Base-by-base conservation (phyloP, 2,329 filamentous ascomycete genomes). In the Conoideocrella luteorostrata region DNA sequence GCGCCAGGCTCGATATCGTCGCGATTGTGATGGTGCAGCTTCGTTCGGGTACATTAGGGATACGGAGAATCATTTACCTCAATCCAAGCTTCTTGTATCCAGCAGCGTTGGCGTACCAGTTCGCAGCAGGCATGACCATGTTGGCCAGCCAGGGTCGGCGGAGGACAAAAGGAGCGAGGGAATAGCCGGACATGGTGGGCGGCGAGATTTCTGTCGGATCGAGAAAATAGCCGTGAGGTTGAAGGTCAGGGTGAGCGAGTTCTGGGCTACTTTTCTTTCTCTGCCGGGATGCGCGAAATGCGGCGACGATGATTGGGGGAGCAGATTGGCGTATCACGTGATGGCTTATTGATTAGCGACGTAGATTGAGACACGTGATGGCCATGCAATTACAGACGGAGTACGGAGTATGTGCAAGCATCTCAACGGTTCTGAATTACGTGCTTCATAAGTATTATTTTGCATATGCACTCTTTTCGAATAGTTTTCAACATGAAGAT, bases 41-140 rank as follows among this genome's bases (percentile, higher is more conserved):
- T n/a, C n/a, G n/a, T 35, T 56, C 63, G 66, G 23, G 20, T 10
- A n/a, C 15, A 23, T 22, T 15, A 24, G 26, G 28, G 34, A 15
- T 7, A 7, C 13, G 21, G 21, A 17, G 13, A 18, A 20, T 21
- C 6, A 22, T 40, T 40, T 84, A 95, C 89, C 77, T 86, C 70
- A 96, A 77, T 61, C 91, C 91, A 62, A 96, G 77, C 79, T 91
- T 81, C 71, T 89, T 85, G 79, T 96, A 95, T 65, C 91, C 91
- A 58, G 90, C 78, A 59, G 88, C 85, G 65, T 91, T 84, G 70
- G 72, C 71, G 74, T 97, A 97, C 88, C 88, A 95, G 62, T 82
- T 78, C 68, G 90, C 80, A 53, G 95, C 64, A 54, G 93, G 93
- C 74, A 74, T 80, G 68, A 97, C 71, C 71, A 85, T 48, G 52